Conservation (phyloP, 148 eudicot genomes). For the Fagopyrum tataricum region DNA sequence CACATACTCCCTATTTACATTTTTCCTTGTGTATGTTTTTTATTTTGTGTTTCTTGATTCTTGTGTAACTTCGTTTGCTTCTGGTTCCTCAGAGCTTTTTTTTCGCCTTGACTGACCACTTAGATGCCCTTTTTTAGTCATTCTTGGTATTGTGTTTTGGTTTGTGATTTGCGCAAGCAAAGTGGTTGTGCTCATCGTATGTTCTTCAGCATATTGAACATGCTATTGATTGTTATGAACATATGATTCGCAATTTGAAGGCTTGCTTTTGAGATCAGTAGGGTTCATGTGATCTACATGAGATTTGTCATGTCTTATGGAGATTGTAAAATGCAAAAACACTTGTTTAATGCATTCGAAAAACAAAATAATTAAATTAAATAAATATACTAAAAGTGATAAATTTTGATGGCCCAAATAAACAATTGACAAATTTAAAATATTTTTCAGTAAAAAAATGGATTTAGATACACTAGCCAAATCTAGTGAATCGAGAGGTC, state of each 20-base stretch:
- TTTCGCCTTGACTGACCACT: too few species aligned
- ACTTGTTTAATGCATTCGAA: too few species aligned
- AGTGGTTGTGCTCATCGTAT: neutral
- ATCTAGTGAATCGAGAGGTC: too few species aligned
- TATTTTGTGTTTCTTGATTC: neutral
- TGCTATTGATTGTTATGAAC: neutral
- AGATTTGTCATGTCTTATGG: too few species aligned
- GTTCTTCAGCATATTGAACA: neutral
- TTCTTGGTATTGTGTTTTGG: neutral
- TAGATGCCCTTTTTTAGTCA: too few species aligned
- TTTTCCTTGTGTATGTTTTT: neutral
- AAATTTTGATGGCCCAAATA: neutral
- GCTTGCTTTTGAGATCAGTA: neutral
- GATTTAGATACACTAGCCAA: too few species aligned
- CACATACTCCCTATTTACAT: neutral
- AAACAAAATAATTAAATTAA: too few species aligned
- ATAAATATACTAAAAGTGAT: too few species aligned
- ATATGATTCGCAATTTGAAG: neutral
- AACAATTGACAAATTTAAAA: too few species aligned
- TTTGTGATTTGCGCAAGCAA: neutral
- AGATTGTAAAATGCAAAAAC: too few species aligned
- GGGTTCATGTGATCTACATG: too few species aligned
- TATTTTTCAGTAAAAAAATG: too few species aligned
- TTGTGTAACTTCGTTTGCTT: neutral
- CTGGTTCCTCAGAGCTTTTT: neutral